Conservation (phyloP, 257 asterid species). For the Primulina tabacum region DNA sequence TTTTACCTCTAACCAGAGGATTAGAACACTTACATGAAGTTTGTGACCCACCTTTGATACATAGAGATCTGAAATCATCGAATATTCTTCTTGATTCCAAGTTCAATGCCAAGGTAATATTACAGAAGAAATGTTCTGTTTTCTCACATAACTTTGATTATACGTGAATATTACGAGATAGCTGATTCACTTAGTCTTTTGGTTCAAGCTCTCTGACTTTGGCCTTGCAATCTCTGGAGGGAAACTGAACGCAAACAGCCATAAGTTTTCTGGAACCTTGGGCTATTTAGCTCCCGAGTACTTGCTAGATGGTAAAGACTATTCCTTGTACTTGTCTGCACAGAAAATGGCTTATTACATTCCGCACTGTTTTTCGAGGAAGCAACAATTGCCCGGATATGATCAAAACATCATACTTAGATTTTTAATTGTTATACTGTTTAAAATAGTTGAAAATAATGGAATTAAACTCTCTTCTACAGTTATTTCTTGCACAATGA, state of each 20-base stretch:
- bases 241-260: constrained; percentile 46
- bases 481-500: not conserved
- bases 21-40: constrained; percentile 85
- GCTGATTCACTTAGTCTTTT: constrained; percentile 20
- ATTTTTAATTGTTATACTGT: not conserved
- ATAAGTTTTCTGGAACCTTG: constrained; percentile 85
- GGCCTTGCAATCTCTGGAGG: constrained; percentile 77
- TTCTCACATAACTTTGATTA: not conserved
- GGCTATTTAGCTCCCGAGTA: constrained; percentile 94
- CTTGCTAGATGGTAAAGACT: constrained; percentile 64
- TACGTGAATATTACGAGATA: not conserved
- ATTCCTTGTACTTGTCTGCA: not conserved
- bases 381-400: not conserved
- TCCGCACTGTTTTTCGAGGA: not conserved
- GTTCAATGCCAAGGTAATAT: constrained; percentile 76
- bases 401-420: not conserved
- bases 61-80: constrained; percentile 84
- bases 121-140: constrained; percentile 2
- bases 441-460: not conserved
- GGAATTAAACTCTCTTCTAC: not conserved
- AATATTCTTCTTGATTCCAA: constrained; percentile 82
- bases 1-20: constrained; percentile 52
- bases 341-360: not conserved
- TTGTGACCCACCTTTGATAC: constrained; percentile 82
- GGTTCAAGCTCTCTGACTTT: constrained; percentile 79